phyloP scores from a whole-genome alignment of 2,329 filamentous ascomycete genomes.

The Ophiognomonia clavigignenti-juglandacearum region DNA sequence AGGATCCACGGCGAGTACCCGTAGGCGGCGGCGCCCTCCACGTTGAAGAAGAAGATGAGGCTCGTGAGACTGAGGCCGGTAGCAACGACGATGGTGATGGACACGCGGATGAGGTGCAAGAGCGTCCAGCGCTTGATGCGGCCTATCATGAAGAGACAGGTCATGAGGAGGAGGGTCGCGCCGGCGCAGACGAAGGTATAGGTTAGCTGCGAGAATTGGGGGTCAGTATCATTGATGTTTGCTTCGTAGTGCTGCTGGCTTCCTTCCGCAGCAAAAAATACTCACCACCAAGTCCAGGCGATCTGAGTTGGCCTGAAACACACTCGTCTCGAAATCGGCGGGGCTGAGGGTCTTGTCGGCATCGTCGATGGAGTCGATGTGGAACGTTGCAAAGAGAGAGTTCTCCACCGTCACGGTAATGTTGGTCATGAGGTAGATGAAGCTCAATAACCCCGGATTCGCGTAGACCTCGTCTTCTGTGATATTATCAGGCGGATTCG shows the following conservation, averaged over 20 bases:
- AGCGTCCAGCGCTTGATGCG: neutral
- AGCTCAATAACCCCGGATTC: neutral
- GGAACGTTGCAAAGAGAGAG: constrained; percentile 21
- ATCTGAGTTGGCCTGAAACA: constrained; percentile 1
- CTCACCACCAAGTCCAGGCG: constrained; percentile 16
- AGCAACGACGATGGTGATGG: neutral
- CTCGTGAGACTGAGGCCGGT: neutral
- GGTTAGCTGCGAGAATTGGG: constrained; percentile 14
- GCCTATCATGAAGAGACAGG: constrained; percentile 18
- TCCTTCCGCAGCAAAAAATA: too few relatives aligned
- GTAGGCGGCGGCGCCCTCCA: constrained; percentile 4
- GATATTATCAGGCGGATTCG: too few relatives aligned
- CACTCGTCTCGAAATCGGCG: constrained; percentile 9
- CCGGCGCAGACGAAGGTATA: constrained; percentile 20
- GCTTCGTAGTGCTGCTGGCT: too few relatives aligned
- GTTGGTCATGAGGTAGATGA: neutral
- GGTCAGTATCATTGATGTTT: too few relatives aligned
- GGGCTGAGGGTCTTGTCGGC: neutral
- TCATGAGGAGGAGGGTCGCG: constrained; percentile 21
- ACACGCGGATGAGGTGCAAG: neutral
- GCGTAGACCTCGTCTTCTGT: neutral
- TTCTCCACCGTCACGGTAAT: constrained; percentile 11
- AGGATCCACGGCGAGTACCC: constrained; percentile 21
- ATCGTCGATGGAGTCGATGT: constrained; percentile 17
- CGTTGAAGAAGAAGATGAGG: constrained; percentile 14